These are phyloP conservation scores for Podaxis mareebaensis DNA, from an alignment of 768 basidiomycete species.

Conservation along the genomic window DNA sequence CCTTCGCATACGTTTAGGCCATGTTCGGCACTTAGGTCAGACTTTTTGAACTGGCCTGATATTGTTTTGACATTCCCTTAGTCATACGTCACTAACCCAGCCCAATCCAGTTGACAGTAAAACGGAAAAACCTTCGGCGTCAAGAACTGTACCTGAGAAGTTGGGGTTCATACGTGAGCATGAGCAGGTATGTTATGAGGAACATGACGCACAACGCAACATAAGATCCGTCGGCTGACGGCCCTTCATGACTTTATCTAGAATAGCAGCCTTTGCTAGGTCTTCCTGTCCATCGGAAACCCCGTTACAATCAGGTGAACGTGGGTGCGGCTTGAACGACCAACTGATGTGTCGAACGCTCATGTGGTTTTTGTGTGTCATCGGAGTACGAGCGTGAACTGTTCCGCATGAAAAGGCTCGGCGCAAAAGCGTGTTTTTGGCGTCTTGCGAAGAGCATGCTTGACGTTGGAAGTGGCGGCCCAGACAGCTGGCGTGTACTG, in stretches of 20 bases:
- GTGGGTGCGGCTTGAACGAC: conserved; percentile 32
- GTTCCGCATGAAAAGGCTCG: not conserved
- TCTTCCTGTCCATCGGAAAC: conserved; percentile 60
- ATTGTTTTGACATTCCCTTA: conserved; percentile 84
- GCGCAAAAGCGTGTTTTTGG: not conserved
- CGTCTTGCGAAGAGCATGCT: not conserved
- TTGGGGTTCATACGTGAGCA: conserved; percentile 15
- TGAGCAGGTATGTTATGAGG: conserved; percentile 7
- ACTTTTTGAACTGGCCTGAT: conserved; percentile 87
- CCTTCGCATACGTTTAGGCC: conserved; percentile 75
- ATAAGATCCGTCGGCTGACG: conserved; percentile 88
- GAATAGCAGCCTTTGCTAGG: conserved; percentile 65
- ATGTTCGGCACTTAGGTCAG: conserved; percentile 86
- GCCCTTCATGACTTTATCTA: conserved; percentile 86
- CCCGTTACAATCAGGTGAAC: conserved; percentile 29
- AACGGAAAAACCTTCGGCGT: conserved; percentile 66
- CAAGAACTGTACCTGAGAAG: conserved; percentile 77
- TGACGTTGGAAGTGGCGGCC: conserved; percentile 1
- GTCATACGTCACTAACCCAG: conserved; percentile 21
- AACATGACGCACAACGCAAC: conserved; percentile 74
- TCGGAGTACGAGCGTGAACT: not conserved
- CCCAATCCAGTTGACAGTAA: conserved; percentile 21
- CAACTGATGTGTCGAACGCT: conserved; percentile 32
- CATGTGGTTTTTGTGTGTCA: not conserved
- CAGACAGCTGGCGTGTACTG: conserved; percentile 7